Percentiles rank a stretch among this genome's conserved stretches.
Evolutionary conservation across 2,329 filamentous ascomycete species (phyloP).

Genomic region (Apiospora marii): DNA sequence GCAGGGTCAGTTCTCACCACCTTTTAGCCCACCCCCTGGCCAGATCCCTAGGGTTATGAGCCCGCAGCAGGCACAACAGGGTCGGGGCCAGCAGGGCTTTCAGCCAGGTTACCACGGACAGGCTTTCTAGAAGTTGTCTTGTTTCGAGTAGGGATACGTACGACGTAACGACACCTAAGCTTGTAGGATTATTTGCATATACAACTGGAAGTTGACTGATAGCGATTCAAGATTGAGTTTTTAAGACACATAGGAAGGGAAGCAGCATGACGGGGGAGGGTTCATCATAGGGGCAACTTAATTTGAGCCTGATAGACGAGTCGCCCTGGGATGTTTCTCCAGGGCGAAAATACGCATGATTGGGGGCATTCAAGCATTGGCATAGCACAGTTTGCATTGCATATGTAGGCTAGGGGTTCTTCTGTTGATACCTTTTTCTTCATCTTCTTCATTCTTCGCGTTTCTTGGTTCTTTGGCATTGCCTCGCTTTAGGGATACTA

Average conservation of each 20-base stretch:
- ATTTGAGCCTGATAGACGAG: background rate
- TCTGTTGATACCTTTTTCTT: slow-evolving; percentile 3
- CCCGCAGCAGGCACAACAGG: slow-evolving; percentile 28
- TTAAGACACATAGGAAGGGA: background rate
- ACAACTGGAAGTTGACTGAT: slow-evolving; percentile 3
- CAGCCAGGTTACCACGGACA: slow-evolving; percentile 39
- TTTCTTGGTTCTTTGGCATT: background rate
- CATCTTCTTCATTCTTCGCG: background rate
- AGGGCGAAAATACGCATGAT: slow-evolving; percentile 1
- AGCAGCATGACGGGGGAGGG: slow-evolving; percentile 1
- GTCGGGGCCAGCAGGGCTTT: slow-evolving; percentile 27
- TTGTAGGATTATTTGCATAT: slow-evolving; percentile 20
- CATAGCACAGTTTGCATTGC: slow-evolving; percentile 21
- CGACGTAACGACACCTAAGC: slow-evolving; percentile 10
- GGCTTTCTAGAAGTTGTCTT: slow-evolving; percentile 37
- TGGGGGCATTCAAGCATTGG: slow-evolving; percentile 16
- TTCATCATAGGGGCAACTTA: background rate
- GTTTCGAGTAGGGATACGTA: background rate
- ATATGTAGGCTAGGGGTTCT: background rate
- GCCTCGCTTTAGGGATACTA: background rate
- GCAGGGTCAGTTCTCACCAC: slow-evolving; percentile 36
- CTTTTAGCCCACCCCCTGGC: slow-evolving; percentile 25
- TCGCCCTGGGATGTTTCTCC: background rate
- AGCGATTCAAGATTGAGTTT: slow-evolving; percentile 14
- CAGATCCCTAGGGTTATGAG: slow-evolving; percentile 34